These are phyloP conservation scores for Pseudopyrenochaeta lycopersici DNA, from an alignment of 2,329 filamentous ascomycete species.

Conservation along the genomic window DNA sequence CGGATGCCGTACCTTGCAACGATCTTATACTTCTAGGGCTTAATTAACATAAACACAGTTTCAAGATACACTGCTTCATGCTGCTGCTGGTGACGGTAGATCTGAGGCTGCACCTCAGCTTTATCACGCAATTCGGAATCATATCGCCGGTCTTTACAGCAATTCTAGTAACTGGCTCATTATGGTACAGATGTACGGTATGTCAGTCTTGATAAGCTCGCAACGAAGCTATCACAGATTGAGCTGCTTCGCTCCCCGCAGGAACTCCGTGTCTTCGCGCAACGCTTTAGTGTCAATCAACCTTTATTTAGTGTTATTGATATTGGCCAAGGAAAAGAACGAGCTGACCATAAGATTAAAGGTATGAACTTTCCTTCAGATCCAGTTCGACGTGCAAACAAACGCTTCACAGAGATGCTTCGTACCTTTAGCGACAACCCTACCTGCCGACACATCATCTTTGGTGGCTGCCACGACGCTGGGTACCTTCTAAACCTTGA, in stretches of 20 bases:
- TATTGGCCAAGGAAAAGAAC: slow-evolving; percentile 57
- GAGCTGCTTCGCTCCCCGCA: slow-evolving; percentile 51
- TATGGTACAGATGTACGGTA: slow-evolving; percentile 58
- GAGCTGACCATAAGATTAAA: slow-evolving; percentile 58
- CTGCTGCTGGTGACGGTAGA: slow-evolving; percentile 53
- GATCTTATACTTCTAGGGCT: too few species aligned
- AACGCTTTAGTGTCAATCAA: slow-evolving; percentile 55
- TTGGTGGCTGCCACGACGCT: slow-evolving; percentile 58
- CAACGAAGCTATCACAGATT: slow-evolving; percentile 52
- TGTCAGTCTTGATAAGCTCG: slow-evolving; percentile 57
- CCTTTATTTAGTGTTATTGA: slow-evolving; percentile 59
- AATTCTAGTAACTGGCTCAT: slow-evolving; percentile 55
- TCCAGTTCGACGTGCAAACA: slow-evolving; percentile 12
- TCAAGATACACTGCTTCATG: slow-evolving; percentile 53
- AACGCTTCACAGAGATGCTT: slow-evolving; percentile 49
- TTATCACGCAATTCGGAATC: slow-evolving; percentile 51
- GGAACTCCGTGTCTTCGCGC: slow-evolving; percentile 54
- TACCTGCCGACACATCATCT: slow-evolving; percentile 59
- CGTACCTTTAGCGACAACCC: slow-evolving; percentile 56
- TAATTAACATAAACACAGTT: slow-evolving; percentile 42
- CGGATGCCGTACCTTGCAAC: too few species aligned
- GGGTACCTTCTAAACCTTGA: slow-evolving; percentile 58
- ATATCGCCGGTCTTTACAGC: slow-evolving; percentile 52
- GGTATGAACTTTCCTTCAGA: slow-evolving; percentile 29
- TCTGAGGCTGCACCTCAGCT: slow-evolving; percentile 57